Evolutionary conservation across 495 filamentous ascomycete species (phyloP).

Genomic region (Penicillium pulvis): DNA sequence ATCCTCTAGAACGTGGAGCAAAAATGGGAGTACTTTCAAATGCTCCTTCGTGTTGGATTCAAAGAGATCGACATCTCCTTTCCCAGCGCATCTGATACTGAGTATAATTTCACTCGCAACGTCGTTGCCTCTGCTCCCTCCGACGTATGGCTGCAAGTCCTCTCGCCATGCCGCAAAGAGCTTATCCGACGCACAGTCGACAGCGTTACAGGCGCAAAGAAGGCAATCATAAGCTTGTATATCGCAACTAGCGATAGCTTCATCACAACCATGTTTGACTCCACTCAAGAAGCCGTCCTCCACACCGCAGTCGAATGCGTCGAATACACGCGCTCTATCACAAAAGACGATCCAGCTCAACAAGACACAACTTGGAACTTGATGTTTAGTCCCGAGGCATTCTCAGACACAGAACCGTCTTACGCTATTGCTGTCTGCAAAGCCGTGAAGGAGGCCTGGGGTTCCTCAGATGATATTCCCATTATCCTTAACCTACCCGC

Average conservation of each 20-base stretch:
- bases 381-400: constrained; percentile 87
- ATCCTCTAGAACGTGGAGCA: constrained; percentile 54
- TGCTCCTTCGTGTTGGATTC: constrained; percentile 82
- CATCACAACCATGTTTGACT: constrained; percentile 52
- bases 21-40: constrained; percentile 83
- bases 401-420: constrained; percentile 75
- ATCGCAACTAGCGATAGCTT: constrained; percentile 59
- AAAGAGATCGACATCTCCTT: constrained; percentile 93
- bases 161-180: constrained; percentile 83
- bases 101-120: constrained; percentile 78
- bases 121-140: constrained; percentile 75
- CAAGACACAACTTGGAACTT: constrained; percentile 72
- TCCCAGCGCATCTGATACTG: constrained; percentile 81
- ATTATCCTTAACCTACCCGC: constrained; percentile 93
- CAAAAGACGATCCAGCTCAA: constrained; percentile 78
- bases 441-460: constrained; percentile 86
- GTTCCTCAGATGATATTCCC: constrained; percentile 66
- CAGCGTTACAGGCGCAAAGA: constrained; percentile 77
- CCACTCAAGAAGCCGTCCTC: constrained; percentile 70
- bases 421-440: constrained; percentile 79
- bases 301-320: constrained; percentile 71
- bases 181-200: constrained; percentile 80
- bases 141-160: constrained; percentile 87
- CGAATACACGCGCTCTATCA: constrained; percentile 61
- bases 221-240: constrained; percentile 83